These are phyloP conservation scores for Plasmodium coatneyi DNA, from an alignment of 169 alveolate species.

Conservation along the genomic window DNA sequence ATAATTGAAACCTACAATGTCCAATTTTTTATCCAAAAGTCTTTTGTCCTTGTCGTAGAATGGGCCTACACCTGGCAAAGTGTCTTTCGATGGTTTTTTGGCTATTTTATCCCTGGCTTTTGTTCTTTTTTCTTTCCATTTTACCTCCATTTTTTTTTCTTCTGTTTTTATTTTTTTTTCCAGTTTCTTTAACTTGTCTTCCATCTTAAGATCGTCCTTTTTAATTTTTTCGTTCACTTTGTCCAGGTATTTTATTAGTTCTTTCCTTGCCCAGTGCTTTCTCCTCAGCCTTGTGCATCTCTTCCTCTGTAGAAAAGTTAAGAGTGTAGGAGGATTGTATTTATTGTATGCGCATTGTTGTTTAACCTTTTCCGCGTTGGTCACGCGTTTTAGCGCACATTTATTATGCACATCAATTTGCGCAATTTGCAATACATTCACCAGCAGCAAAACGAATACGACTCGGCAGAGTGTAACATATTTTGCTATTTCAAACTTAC, in stretches of 20 bases:
- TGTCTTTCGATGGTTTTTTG: not conserved
- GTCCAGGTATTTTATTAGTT: not conserved
- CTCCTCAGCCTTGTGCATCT: not conserved
- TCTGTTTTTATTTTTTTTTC: not conserved
- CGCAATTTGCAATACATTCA: not conserved
- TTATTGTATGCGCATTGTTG: constrained; percentile 13
- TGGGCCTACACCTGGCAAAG: not conserved
- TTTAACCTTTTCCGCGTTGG: not conserved
- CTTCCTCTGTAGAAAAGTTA: not conserved
- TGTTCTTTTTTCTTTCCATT: not conserved
- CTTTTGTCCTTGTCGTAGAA: not conserved
- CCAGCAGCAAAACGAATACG: not conserved
- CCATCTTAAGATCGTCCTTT: not conserved
- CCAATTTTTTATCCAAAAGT: not conserved
- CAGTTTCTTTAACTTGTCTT: not conserved
- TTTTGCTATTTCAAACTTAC: not conserved
- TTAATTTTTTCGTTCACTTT: not conserved
- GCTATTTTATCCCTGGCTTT: not conserved
- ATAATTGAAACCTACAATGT: not conserved
- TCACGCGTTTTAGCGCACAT: not conserved
- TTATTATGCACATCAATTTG: not conserved
- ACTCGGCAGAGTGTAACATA: not conserved
- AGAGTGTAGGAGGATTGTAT: not conserved
- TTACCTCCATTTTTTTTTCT: not conserved
- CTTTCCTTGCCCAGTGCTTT: not conserved